Conservation (phyloP, 2,329 filamentous ascomycete species). For the Rhynchosporium agropyri region DNA sequence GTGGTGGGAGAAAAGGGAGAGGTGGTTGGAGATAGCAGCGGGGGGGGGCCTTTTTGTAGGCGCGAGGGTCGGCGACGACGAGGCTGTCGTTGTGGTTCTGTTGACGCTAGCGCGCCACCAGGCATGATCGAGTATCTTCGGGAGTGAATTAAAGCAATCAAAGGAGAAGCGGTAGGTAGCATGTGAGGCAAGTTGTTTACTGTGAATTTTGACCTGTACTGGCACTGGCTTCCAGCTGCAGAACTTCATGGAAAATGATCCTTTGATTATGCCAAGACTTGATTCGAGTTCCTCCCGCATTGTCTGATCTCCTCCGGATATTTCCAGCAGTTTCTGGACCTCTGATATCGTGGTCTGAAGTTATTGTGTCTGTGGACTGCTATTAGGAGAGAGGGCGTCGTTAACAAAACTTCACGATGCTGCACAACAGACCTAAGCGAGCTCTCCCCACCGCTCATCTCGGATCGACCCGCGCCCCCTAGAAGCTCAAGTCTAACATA, state of each 20-base stretch:
- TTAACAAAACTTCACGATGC: conserved; percentile 22
- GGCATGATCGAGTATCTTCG: conserved; percentile 12
- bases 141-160: conserved; percentile 11
- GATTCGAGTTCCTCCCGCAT: conserved; percentile 18
- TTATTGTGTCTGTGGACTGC: not conserved
- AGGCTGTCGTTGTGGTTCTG: not conserved
- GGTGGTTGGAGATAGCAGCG: conserved; percentile 2
- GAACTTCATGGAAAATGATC: conserved; percentile 13
- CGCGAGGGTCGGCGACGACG: not conserved
- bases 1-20: conserved; percentile 16
- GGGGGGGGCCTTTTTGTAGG: conserved; percentile 19
- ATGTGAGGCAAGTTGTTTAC: conserved; percentile 14
- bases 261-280: conserved; percentile 11
- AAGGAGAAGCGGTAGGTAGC: not conserved
- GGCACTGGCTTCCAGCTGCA: not conserved
- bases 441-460: conserved; percentile 9
- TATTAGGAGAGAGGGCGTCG: not conserved
- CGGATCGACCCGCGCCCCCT: conserved; percentile 2
- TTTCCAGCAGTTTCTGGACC: not conserved
- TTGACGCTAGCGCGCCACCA: conserved; percentile 18
- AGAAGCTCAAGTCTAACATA: not conserved
- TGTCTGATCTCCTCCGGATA: not conserved
- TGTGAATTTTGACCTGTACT: conserved; percentile 11
- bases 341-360: conserved; percentile 12
- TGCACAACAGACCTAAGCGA: conserved; percentile 21